Percentiles rank a stretch among this genome's conserved stretches.
Conservation (phyloP, 1,139 yeast species). For the Sugiyamaella pinicola region DNA sequence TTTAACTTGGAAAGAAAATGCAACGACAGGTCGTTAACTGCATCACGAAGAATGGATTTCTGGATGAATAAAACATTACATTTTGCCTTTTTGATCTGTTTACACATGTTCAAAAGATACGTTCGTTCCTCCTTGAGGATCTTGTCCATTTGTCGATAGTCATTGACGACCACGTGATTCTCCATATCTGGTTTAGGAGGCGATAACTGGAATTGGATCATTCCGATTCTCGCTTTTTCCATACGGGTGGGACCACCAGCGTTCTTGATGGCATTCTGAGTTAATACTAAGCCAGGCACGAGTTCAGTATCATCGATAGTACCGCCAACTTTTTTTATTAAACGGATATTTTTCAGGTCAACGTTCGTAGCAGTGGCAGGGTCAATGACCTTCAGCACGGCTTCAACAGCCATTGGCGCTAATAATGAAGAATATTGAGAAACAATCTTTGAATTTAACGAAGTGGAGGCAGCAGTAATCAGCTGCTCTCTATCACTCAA, state of each 20-base stretch:
- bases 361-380: conserved; percentile 62
- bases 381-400: conserved; percentile 77
- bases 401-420: conserved; percentile 94
- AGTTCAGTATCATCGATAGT: conserved; percentile 95
- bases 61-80: conserved; percentile 94
- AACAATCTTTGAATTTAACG: conserved; percentile 91
- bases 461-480: conserved; percentile 90
- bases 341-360: conserved; percentile 82
- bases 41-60: conserved; percentile 93
- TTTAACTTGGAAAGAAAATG: conserved; percentile 92
- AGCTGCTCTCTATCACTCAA: conserved; percentile 78
- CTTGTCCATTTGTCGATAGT: conserved; percentile 98
- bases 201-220: conserved; percentile 92
- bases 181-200: conserved; percentile 99
- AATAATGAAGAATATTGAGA: conserved; percentile 82
- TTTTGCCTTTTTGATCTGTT: conserved; percentile 93
- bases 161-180: conserved; percentile 94
- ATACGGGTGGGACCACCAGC: conserved; percentile 97
- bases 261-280: conserved; percentile 82
- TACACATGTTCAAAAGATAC: conserved; percentile 88
- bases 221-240: conserved; percentile 91
- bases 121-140: conserved; percentile 97
- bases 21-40: conserved; percentile 93
- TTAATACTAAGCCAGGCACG: conserved; percentile 89
- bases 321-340: conserved; percentile 94